A percentile compares a stretch with the other conserved stretches of the same genome.
phyloP scores from a whole-genome alignment of 2,329 filamentous ascomycete genomes.

The Pseudogymnoascus sp. region DNA sequence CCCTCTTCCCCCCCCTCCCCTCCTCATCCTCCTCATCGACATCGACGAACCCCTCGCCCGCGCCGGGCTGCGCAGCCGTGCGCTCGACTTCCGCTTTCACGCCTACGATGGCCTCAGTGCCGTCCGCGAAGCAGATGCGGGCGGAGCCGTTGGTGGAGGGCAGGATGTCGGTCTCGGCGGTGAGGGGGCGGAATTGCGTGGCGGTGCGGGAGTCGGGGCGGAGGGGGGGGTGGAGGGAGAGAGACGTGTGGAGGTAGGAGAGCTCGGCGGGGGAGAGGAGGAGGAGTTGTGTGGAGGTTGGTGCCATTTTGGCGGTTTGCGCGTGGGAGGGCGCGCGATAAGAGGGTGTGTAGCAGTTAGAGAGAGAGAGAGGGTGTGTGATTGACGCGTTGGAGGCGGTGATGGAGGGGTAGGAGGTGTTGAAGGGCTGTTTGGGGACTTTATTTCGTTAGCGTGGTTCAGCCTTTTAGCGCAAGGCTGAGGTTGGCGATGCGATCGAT shows the following conservation, averaged over 20 bases:
- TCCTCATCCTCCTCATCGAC: constrained; percentile 33
- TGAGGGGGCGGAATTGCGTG: constrained; percentile 82
- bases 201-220: constrained; percentile 78
- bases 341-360: background rate
- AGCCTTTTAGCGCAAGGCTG: constrained; percentile 7
- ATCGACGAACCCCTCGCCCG: constrained; percentile 20
- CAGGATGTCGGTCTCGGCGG: constrained; percentile 83
- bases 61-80: constrained; percentile 37
- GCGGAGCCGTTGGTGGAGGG: constrained; percentile 88
- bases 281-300: constrained; percentile 50
- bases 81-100: constrained; percentile 91
- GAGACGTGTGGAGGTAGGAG: constrained; percentile 85
- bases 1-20: constrained; percentile 36
- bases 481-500: background rate
- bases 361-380: background rate
- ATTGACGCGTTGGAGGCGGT: background rate
- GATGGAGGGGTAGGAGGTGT: background rate
- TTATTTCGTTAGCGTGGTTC: constrained; percentile 3
- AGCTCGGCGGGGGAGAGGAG: constrained; percentile 93
- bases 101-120: constrained; percentile 91
- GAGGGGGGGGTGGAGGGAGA: constrained; percentile 73
- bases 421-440: background rate
- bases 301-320: constrained; percentile 44
- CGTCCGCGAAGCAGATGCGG: constrained; percentile 87
- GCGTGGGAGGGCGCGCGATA: background rate